Conservation (phyloP, 768 basidiomycete genomes). For the Boletus coccyginus region DNA sequence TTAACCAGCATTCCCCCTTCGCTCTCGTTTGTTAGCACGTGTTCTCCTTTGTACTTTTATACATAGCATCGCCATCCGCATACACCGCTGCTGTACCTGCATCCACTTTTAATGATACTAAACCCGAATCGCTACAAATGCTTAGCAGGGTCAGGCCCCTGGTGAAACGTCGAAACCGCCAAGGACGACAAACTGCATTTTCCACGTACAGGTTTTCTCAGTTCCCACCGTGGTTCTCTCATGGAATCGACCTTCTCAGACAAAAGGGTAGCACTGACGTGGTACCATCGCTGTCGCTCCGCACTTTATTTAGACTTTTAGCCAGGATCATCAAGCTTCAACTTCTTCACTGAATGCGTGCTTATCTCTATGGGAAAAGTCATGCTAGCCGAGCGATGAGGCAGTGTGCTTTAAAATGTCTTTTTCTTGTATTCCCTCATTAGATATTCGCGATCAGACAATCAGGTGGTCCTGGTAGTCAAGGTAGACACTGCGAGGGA, state of each 20-base stretch:
- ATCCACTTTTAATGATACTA: conserved; percentile 19
- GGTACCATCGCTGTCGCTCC: conserved; percentile 6
- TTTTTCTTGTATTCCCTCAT: conserved; percentile 21
- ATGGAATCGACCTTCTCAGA: conserved; percentile 1
- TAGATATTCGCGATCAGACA: conserved; percentile 1
- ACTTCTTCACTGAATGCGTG: conserved; percentile 8
- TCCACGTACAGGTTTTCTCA: conserved; percentile 9
- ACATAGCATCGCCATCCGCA: conserved; percentile 17
- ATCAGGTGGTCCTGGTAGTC: conserved; percentile 10
- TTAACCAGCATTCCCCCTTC: neutral
- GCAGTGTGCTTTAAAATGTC: conserved; percentile 27
- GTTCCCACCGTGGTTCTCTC: conserved; percentile 4
- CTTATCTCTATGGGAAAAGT: conserved; percentile 13
- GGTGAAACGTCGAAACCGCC: conserved; percentile 5
- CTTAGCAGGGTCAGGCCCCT: conserved; percentile 7
- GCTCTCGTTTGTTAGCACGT: conserved; percentile 20
- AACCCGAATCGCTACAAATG: neutral
- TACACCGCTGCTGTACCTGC: conserved; percentile 17
- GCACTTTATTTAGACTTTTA: conserved; percentile 27
- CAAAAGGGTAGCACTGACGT: conserved; percentile 15
- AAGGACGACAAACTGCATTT: neutral
- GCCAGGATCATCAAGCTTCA: conserved; percentile 18
- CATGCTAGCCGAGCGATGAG: conserved; percentile 6
- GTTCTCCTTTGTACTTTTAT: conserved; percentile 25
- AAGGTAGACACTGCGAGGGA: conserved; percentile 16